Base-by-base conservation (phyloP, 306 rosid species). In the Lathyrus tuberosus region DNA sequence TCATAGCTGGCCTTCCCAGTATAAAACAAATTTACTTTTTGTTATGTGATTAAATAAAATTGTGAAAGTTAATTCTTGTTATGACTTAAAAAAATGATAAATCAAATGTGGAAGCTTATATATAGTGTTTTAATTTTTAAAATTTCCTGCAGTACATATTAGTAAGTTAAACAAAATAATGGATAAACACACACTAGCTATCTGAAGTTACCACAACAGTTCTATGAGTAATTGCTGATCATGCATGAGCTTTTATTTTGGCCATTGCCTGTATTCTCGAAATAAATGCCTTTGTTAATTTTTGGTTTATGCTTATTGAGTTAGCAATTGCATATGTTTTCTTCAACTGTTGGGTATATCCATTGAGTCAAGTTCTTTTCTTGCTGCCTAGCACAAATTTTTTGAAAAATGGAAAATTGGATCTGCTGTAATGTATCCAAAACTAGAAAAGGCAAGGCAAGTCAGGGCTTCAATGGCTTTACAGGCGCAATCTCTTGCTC, bases 341-440 rank as follows among this genome's bases (percentile, higher is more conserved):
- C 43, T 73, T 75, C 41, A 62, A 18, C 47, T 80, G 37, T 52
- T 72, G 56, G 65, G 54, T 68, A 73, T 67, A 51, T 71, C 63
- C 64, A 71, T 57, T 74, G 77, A 80, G 47, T 76, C 18, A 56
- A 65, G 69, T 61, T 78, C 8, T 60, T 68, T 80, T 73, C 38
- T 71, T 63, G 73, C 69, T 51, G 53, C 48, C 10, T 73, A 94
- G 99, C 99, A 94, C 82, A 94, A 94, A 86, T 91, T 94, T 80
- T 88, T 88, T 37, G 99, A 94, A 48, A 94, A 94, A 83, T 88
- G 92, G 86, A 91, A 91, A 84, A 68, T 62, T 65, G 96, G 95
- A 65, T 81, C 99, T 26, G 80, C 90, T 11, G 91, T 91, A 56
- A 80, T 94, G 92, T 54, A 82, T 82, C 79, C 97, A 38, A 94